These are phyloP conservation scores for Cyclostephanos invisitatus DNA, from an alignment of 108 stramenopile species.

Conservation along the genomic window DNA sequence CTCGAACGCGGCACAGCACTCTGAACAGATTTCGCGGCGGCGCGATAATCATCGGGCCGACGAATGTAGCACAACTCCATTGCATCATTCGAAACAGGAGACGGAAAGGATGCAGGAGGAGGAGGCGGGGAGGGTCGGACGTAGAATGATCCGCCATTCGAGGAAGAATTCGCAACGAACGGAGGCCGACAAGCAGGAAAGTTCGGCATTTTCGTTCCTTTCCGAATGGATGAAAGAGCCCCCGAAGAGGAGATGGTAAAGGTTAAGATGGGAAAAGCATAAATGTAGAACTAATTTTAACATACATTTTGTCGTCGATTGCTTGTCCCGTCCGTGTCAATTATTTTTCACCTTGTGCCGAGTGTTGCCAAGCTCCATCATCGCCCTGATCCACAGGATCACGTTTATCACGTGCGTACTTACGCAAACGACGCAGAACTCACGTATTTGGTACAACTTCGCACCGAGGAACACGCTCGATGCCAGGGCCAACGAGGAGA, in stretches of 20 bases:
- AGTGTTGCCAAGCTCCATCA: background rate
- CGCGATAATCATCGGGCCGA: background rate
- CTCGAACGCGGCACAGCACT: background rate
- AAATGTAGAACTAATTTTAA: no score
- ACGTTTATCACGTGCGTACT: slow-evolving; percentile 75
- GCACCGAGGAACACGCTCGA: slow-evolving; percentile 69
- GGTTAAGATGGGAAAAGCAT: no score
- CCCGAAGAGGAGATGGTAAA: slow-evolving; percentile 12
- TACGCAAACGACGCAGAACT: slow-evolving; percentile 76
- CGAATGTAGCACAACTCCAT: background rate
- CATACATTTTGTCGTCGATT: no score
- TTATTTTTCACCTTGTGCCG: background rate
- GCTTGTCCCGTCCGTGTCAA: no score
- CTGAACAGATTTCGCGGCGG: background rate
- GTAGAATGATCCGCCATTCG: background rate
- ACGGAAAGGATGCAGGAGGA: background rate
- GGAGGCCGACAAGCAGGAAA: background rate
- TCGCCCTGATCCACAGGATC: slow-evolving; percentile 42
- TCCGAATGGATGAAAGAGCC: slow-evolving; percentile 23
- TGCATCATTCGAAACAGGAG: background rate
- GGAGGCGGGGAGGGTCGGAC: background rate
- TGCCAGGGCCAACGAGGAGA: slow-evolving; percentile 50
- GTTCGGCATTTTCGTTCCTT: slow-evolving; percentile 17
- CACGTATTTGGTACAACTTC: slow-evolving; percentile 57
- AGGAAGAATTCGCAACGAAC: background rate